A percentile compares a stretch with the other conserved stretches of the same genome.
Conservation (phyloP, 2,329 filamentous ascomycete species). For the Pseudofabraea citricarpa region DNA sequence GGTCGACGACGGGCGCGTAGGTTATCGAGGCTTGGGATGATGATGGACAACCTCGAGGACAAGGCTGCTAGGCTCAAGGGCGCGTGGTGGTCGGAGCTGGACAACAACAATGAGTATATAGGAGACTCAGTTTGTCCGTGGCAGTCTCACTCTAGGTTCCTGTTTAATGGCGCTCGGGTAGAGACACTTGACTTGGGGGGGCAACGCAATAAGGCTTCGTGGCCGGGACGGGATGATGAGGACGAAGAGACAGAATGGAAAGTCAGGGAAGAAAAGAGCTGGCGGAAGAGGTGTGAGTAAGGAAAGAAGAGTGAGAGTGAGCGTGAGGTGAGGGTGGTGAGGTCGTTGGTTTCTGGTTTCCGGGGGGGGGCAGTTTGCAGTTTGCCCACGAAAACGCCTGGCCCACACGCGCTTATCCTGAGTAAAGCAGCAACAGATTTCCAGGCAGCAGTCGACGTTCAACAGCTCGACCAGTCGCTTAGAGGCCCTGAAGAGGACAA, state of each 20-base stretch:
- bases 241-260: neutral
- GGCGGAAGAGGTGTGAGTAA: neutral
- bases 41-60: neutral
- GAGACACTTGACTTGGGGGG: neutral
- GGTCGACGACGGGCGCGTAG: neutral
- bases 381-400: slow-evolving; percentile 1
- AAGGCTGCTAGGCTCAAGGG: neutral
- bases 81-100: neutral
- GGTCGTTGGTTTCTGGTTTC: neutral
- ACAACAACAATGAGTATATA: slow-evolving; percentile 13
- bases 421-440: neutral
- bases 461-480: neutral
- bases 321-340: neutral
- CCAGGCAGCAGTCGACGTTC: slow-evolving; percentile 1
- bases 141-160: slow-evolving; percentile 4
- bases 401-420: neutral
- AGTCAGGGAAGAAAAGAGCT: neutral
- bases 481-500: neutral
- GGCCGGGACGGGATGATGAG: slow-evolving; percentile 4
- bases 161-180: neutral
- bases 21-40: neutral
- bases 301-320: neutral
- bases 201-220: slow-evolving; percentile 14
- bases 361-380: no score
- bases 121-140: slow-evolving; percentile 7